A percentile compares a stretch with the other conserved stretches of the same genome.
Conservation (phyloP, 306 rosid species). For the Rubus idaeus region DNA sequence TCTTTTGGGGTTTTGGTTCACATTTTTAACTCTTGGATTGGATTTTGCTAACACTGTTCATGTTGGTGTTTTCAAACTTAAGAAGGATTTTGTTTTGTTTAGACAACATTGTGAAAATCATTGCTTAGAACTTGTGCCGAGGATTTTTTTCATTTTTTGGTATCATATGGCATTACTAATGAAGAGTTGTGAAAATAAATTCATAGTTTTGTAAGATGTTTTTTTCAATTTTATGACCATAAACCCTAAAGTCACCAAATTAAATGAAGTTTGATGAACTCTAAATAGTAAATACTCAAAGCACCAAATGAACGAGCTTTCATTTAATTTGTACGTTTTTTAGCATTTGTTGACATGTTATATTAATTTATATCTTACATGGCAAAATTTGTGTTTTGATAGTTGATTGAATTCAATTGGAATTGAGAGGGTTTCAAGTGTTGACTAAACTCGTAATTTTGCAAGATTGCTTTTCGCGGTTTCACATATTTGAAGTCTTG, state of each 20-base stretch:
- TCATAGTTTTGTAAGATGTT: not conserved
- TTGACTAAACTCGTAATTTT: not conserved
- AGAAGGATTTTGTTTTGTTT: not conserved
- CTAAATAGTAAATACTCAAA: not conserved
- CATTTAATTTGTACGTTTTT: not conserved
- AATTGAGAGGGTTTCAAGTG: not conserved
- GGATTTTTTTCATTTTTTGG: not conserved
- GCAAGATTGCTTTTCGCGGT: not conserved
- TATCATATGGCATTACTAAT: not conserved
- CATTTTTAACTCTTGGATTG: slow-evolving; percentile 15
- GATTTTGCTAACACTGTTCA: not conserved
- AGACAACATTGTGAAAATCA: not conserved
- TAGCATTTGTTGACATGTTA: not conserved
- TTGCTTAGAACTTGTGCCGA: not conserved
- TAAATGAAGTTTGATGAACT: not conserved
- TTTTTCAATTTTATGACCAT: no score
- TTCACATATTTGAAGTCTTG: no score
- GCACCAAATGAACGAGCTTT: not conserved
- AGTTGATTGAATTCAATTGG: no score
- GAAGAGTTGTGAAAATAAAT: not conserved
- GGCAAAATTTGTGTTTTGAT: not conserved
- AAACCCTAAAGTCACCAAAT: not conserved
- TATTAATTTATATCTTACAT: no score
- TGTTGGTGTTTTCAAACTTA: not conserved
- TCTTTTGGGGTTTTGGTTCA: slow-evolving; percentile 42